phyloP scores from a whole-genome alignment of 805 yeast genomes.

The Candida orba region DNA sequence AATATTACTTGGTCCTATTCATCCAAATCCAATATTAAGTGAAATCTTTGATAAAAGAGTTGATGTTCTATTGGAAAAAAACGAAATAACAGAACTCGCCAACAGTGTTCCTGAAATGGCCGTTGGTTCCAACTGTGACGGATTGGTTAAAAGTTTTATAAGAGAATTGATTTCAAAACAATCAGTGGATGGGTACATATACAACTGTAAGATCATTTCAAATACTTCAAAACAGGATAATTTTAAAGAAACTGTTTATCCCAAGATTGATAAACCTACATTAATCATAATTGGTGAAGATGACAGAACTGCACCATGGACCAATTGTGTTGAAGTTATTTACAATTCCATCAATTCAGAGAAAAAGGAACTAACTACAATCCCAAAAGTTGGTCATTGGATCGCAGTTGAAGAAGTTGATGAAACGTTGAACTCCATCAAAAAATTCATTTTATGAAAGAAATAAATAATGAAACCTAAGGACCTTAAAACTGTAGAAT shows the following conservation, averaged over 20 bases:
- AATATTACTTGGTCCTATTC: not conserved
- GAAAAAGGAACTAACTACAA: not conserved
- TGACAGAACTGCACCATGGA: slow-evolving; percentile 7
- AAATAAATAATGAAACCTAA: no score
- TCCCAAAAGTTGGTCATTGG: slow-evolving; percentile 6
- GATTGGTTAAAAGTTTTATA: not conserved
- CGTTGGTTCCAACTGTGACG: slow-evolving; percentile 1
- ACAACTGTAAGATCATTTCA: slow-evolving; percentile 2
- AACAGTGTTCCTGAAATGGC: slow-evolving; percentile 1
- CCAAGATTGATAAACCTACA: not conserved
- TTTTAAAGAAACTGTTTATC: not conserved
- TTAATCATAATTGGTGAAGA: slow-evolving; percentile 2
- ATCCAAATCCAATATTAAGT: not conserved
- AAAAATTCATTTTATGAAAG: no score
- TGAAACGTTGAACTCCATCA: not conserved
- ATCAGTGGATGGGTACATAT: slow-evolving; percentile 1
- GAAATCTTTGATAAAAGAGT: not conserved
- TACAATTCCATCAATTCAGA: not conserved
- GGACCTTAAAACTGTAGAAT: no score
- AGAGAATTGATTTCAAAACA: slow-evolving; percentile 5
- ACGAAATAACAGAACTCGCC: not conserved
- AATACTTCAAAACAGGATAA: not conserved
- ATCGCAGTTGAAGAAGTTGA: slow-evolving; percentile 4
- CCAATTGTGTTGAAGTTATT: slow-evolving; percentile 1
- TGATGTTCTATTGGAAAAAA: not conserved